phyloP scores from a whole-genome alignment of 371 early-diverging fungal genomes.

The Mortierella sp. region DNA sequence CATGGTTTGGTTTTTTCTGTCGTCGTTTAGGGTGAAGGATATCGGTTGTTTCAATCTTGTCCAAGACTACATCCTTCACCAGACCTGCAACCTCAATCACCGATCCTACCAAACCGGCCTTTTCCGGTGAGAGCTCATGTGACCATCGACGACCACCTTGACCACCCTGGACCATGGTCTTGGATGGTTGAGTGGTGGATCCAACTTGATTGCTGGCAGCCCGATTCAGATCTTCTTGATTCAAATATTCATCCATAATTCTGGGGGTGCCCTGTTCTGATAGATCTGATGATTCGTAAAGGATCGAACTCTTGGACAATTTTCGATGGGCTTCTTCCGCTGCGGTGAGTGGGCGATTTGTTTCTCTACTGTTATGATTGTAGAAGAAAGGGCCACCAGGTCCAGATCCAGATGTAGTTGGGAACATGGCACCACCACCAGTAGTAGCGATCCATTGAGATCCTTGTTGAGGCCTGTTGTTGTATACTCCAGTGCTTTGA shows the following conservation, averaged over 20 bases:
- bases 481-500: not conserved
- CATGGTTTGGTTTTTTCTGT: not conserved
- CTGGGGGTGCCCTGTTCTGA: constrained; percentile 11
- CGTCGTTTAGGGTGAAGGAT: constrained; percentile 1
- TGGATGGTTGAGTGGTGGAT: constrained; percentile 5
- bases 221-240: no score
- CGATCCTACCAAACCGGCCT: constrained; percentile 40
- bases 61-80: constrained; percentile 49
- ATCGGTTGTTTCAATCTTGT: constrained; percentile 40
- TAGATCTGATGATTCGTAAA: constrained; percentile 41
- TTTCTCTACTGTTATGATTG: constrained; percentile 4
- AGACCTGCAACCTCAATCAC: constrained; percentile 35
- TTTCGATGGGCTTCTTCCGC: constrained; percentile 11
- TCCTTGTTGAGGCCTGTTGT: not conserved
- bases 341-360: not conserved
- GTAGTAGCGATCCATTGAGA: constrained; percentile 21
- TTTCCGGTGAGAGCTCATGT: constrained; percentile 51
- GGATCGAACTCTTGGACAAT: constrained; percentile 44
- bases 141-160: constrained; percentile 51
- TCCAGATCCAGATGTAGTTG: constrained; percentile 12
- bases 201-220: no score
- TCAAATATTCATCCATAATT: constrained; percentile 3
- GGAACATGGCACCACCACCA: constrained; percentile 42
- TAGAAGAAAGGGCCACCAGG: no score
- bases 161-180: constrained; percentile 39